Conservation (phyloP, 768 basidiomycete species). For the Tricholoma hemisulphureum region DNA sequence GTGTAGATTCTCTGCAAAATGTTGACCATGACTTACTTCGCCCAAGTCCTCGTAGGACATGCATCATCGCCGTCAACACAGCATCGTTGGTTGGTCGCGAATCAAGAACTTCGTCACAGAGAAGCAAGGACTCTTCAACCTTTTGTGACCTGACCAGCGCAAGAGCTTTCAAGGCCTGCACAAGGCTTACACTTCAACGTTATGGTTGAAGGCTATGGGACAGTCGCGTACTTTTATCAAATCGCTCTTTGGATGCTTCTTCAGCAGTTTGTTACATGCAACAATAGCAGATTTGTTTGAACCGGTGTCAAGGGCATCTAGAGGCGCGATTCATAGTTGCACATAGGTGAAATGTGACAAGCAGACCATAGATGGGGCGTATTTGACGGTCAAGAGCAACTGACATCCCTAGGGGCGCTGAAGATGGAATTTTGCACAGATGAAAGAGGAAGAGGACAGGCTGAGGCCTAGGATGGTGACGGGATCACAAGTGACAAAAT, state of each 20-base stretch:
- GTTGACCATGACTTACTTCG: slow-evolving; percentile 43
- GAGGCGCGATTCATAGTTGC: not conserved
- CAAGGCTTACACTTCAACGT: not conserved
- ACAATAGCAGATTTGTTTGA: slow-evolving; percentile 86
- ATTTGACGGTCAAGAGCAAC: slow-evolving; percentile 77
- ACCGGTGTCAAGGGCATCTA: slow-evolving; percentile 84
- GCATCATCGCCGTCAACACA: slow-evolving; percentile 78
- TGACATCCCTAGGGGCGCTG: slow-evolving; percentile 38
- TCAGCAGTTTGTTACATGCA: slow-evolving; percentile 82
- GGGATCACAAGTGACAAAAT: too few relatives aligned
- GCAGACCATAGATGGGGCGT: slow-evolving; percentile 79
- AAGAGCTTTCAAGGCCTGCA: slow-evolving; percentile 78
- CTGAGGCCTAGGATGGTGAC: too few relatives aligned
- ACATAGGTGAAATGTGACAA: not conserved
- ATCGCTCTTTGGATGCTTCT: slow-evolving; percentile 75
- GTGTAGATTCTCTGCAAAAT: not conserved
- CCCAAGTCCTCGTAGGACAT: slow-evolving; percentile 76
- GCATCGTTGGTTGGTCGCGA: slow-evolving; percentile 71
- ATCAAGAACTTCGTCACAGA: slow-evolving; percentile 80
- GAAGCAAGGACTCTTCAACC: slow-evolving; percentile 73
- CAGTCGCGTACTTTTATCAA: slow-evolving; percentile 57
- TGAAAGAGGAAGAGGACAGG: not conserved
- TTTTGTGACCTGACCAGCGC: slow-evolving; percentile 83
- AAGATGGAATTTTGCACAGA: not conserved
- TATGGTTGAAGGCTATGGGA: slow-evolving; percentile 7